phyloP scores from a whole-genome alignment of 441 rosid genomes.

The Populus hybrid region DNA sequence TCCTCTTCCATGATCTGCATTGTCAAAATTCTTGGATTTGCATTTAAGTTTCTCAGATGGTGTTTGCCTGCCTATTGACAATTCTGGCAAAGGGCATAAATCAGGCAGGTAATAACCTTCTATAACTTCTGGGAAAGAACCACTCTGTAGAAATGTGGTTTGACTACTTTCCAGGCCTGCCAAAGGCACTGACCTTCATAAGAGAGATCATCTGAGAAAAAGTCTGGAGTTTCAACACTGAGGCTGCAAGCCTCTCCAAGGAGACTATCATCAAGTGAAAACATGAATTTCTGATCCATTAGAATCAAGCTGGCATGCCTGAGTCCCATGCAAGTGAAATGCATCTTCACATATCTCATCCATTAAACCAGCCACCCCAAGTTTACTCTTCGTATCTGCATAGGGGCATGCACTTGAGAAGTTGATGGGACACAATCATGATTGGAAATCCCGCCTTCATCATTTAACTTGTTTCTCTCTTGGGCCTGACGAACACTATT shows the following conservation, averaged over 20 bases:
- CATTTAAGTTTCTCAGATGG: constrained; percentile 31
- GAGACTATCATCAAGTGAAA: constrained; percentile 39
- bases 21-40: constrained; percentile 30
- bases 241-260: constrained; percentile 43
- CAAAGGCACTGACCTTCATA: constrained; percentile 40
- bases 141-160: constrained; percentile 46
- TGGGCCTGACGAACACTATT: too few species aligned
- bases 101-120: constrained; percentile 80
- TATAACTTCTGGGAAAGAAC: constrained; percentile 63
- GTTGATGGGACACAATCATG: too few species aligned
- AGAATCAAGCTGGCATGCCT: constrained; percentile 37
- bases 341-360: constrained; percentile 21
- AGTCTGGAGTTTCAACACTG: constrained; percentile 38
- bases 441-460: too few species aligned
- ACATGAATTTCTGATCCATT: constrained; percentile 34
- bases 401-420: too few species aligned
- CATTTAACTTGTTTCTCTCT: too few species aligned
- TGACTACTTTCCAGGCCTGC: constrained; percentile 48
- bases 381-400: too few species aligned
- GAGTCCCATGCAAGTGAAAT: constrained; percentile 50
- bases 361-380: too few species aligned
- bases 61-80: constrained; percentile 45
- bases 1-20: constrained; percentile 52
- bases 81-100: constrained; percentile 50
- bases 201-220: constrained; percentile 32